Evolutionary conservation across 441 rosid species (phyloP).

Genomic region (Isatis lusitanica): DNA sequence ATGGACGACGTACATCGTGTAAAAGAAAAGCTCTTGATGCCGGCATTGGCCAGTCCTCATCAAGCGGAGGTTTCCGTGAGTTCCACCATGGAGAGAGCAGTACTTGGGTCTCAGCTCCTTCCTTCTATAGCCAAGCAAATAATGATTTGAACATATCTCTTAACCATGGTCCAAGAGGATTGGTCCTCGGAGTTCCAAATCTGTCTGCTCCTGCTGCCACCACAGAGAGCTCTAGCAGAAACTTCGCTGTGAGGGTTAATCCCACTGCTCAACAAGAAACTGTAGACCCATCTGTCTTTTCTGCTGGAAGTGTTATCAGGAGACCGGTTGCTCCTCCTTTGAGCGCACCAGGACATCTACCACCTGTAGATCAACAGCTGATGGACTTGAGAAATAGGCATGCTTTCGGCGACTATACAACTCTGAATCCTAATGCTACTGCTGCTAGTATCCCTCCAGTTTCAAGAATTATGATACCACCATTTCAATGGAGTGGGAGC

Average conservation of each 20-base stretch:
- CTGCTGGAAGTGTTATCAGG: conserved; percentile 50
- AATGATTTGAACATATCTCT: conserved; percentile 47
- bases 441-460: conserved; percentile 50
- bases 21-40: conserved; percentile 86
- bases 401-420: conserved; percentile 37
- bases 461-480: conserved; percentile 45
- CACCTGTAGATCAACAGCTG: conserved; percentile 48
- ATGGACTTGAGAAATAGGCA: conserved; percentile 50
- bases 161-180: conserved; percentile 48
- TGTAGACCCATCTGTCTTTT: conserved; percentile 42
- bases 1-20: conserved; percentile 60
- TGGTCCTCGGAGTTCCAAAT: conserved; percentile 45
- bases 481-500: conserved; percentile 63
- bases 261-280: conserved; percentile 58
- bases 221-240: conserved; percentile 56
- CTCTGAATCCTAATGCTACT: conserved; percentile 47
- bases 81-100: conserved; percentile 57
- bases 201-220: conserved; percentile 35
- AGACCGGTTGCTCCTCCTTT: conserved; percentile 45
- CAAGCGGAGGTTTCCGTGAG: conserved; percentile 52
- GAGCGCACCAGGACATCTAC: conserved; percentile 44
- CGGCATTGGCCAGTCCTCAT: conserved; percentile 64
- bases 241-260: conserved; percentile 54
- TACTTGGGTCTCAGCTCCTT: conserved; percentile 46
- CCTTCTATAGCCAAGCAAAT: conserved; percentile 39